Base-by-base conservation (phyloP, 2,329 filamentous ascomycete species). In the Diaporthe ilicicola region DNA sequence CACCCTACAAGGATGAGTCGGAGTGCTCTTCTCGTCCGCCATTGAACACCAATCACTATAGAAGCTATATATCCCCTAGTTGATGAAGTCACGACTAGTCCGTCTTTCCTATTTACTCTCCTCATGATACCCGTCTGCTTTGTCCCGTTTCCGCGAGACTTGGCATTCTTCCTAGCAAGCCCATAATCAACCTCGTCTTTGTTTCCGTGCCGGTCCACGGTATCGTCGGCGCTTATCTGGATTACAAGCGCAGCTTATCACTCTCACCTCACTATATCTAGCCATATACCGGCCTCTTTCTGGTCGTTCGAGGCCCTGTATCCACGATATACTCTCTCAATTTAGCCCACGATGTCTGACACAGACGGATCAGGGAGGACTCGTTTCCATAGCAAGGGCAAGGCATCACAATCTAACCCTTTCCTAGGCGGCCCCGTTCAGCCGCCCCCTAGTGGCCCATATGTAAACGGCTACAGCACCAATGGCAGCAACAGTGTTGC, bases 391-490 rank as follows among this genome's bases (percentile, higher is more conserved):
- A 15, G 48, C 22, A 37, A 37, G 32, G 3, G 10, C 15, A 34
- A 54, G 48, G 15, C 13, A 42, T 6, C 37, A 13, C 27, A 67
- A 15, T 19, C 22, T 17, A 42, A 59, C 27, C 50, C 64, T 29
- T 65, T 65, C 42, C 32, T 65, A 22, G 71, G 68, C 24, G 71
- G 71, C 15, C 62, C 71, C 17, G 71, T 72, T n/a, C 55, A 65
- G 9, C 17, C 42, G 12, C 37, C 67, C n/a, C 51, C 64, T 13
- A 24, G 19, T 34, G 68, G 68, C 24, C 62, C 44, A n/a, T 68
- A 59, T 32, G 27, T 68, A 15, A 72, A 72, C 27, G 71, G 71
- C 17, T 64, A 22, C 10, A 70, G 50, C 51, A 70, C 71, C 7
- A 65, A 70, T 59, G 68, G 68, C 48, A 46, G 44, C 48, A 64